These are phyloP conservation scores for Filosporella fistucella DNA, from an alignment of 495 filamentous ascomycete species.

Conservation along the genomic window DNA sequence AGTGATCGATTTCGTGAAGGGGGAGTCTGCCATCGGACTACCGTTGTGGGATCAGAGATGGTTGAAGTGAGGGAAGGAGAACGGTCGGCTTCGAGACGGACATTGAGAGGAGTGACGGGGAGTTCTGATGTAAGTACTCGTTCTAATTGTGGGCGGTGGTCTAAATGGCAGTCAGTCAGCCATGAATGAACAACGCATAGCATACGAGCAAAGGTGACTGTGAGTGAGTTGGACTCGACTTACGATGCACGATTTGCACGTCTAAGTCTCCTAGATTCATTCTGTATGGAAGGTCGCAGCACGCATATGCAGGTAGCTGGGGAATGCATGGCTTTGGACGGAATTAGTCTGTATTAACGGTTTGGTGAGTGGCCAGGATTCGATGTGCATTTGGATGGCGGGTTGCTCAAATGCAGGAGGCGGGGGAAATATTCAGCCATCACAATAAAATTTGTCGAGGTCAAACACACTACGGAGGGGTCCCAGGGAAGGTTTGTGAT, in stretches of 20 bases:
- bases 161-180: conserved; percentile 25
- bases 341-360: conserved; percentile 9
- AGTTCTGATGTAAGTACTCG: conserved; percentile 54
- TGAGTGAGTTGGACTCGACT: no score
- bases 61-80: conserved; percentile 39
- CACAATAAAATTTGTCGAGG: conserved; percentile 10
- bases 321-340: conserved; percentile 14
- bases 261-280: conserved; percentile 21
- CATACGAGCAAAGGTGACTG: not conserved
- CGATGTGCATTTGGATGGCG: conserved; percentile 11
- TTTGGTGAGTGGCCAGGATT: conserved; percentile 14
- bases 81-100: conserved; percentile 39
- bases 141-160: conserved; percentile 48
- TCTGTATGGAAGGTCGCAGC: conserved; percentile 13
- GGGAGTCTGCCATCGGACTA: conserved; percentile 48
- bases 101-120: conserved; percentile 59
- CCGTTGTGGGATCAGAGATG: conserved; percentile 41
- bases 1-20: conserved; percentile 28
- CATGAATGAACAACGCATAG: conserved; percentile 15
- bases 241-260: conserved; percentile 10
- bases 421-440: conserved; percentile 9
- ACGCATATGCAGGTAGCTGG: conserved; percentile 13
- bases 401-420: conserved; percentile 6
- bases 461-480: conserved; percentile 8
- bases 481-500: conserved; percentile 17